These are phyloP conservation scores for Pichia kudriavzevii DNA, from an alignment of 1,139 yeast species.

Conservation along the genomic window DNA sequence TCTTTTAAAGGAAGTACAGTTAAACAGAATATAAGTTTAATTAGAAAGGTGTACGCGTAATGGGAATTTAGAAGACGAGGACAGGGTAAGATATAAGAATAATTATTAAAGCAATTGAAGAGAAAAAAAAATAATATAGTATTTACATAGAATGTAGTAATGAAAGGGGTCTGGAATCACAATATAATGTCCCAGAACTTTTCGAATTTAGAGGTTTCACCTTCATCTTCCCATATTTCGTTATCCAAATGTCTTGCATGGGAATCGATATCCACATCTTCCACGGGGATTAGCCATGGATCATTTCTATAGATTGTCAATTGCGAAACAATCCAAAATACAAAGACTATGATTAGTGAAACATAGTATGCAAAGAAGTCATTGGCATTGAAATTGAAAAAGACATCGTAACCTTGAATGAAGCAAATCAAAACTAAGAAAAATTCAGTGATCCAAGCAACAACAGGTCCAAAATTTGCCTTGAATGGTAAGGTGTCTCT, in stretches of 20 bases:
- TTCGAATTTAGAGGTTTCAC: constrained; percentile 24
- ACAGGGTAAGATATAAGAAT: too few species aligned
- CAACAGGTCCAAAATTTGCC: constrained; percentile 58
- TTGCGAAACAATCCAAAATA: constrained; percentile 35
- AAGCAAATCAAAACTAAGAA: constrained; percentile 47
- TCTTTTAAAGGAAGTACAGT: too few species aligned
- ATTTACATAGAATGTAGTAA: too few species aligned
- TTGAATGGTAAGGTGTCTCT: constrained; percentile 64
- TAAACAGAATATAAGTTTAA: too few species aligned
- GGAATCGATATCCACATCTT: constrained; percentile 34
- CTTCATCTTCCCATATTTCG: constrained; percentile 17
- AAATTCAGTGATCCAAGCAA: constrained; percentile 50
- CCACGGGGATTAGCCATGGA: constrained; percentile 35
- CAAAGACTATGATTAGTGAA: constrained; percentile 50
- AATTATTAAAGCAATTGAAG: too few species aligned
- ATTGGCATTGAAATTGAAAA: constrained; percentile 46
- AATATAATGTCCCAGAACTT: constrained; percentile 15
- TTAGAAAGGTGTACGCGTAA: too few species aligned
- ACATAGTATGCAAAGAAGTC: constrained; percentile 62
- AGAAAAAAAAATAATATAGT: too few species aligned
- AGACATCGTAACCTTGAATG: constrained; percentile 64
- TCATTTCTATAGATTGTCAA: constrained; percentile 29
- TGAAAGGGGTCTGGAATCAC: too few species aligned
- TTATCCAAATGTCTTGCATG: constrained; percentile 14
- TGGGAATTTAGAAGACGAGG: too few species aligned